phyloP scores from a whole-genome alignment of 2,329 filamentous ascomycete species.

The Fusarium euwallaceae region DNA sequence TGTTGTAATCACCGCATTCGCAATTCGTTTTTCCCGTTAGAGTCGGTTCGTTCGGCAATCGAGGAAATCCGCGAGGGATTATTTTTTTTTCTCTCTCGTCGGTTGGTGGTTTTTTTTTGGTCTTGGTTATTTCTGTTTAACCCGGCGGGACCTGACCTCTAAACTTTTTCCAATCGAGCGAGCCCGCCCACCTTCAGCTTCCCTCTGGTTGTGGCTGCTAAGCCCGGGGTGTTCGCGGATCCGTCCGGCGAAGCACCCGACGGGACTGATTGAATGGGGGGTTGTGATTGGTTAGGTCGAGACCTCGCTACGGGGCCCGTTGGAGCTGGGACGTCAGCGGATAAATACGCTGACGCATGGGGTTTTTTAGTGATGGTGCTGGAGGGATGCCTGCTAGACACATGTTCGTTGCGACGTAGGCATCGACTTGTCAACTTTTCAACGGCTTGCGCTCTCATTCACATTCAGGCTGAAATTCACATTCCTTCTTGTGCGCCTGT shows the following conservation, averaged over 20 bases:
- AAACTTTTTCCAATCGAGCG: slow-evolving; percentile 45
- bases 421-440: background rate
- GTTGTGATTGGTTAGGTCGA: slow-evolving; percentile 20
- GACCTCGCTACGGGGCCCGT: slow-evolving; percentile 11
- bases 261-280: background rate
- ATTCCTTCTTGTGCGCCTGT: too few relatives aligned
- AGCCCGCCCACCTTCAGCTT: slow-evolving; percentile 17
- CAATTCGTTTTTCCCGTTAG: background rate
- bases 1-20: slow-evolving; percentile 34
- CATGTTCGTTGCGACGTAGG: background rate
- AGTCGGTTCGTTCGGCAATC: slow-evolving; percentile 8
- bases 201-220: slow-evolving; percentile 12
- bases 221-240: slow-evolving; percentile 35
- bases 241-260: slow-evolving; percentile 36
- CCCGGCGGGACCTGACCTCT: slow-evolving; percentile 42
- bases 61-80: slow-evolving; percentile 33
- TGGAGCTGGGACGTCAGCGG: slow-evolving; percentile 26
- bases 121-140: slow-evolving; percentile 25
- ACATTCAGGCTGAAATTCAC: background rate
- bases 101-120: slow-evolving; percentile 33
- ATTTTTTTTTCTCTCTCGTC: slow-evolving; percentile 39
- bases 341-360: slow-evolving; percentile 29
- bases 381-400: slow-evolving; percentile 22
- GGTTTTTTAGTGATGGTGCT: slow-evolving; percentile 15
- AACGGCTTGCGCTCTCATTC: background rate